Percentiles rank a stretch among this genome's conserved stretches.
These are phyloP conservation scores for Amauroascus verrucosus DNA, from an alignment of 2,329 filamentous ascomycete genomes.

Conservation along the genomic window DNA sequence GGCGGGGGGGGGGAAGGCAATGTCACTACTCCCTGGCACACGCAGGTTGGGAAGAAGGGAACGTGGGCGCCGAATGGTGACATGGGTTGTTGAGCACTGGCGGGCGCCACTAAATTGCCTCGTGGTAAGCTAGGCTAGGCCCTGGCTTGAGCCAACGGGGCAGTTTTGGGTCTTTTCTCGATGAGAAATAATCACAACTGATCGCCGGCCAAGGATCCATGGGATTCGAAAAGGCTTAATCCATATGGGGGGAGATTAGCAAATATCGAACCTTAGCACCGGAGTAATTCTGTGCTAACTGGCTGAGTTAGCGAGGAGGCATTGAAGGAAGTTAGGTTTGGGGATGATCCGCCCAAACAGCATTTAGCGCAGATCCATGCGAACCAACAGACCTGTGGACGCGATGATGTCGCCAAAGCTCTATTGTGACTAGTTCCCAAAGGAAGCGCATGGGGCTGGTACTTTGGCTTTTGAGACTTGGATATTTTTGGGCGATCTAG, in stretches of 20 bases:
- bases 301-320: slow-evolving; percentile 13
- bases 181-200: background rate
- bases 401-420: slow-evolving; percentile 8
- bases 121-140: slow-evolving; percentile 8
- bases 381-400: slow-evolving; percentile 16
- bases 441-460: too few species aligned
- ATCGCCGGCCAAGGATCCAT: slow-evolving; percentile 12
- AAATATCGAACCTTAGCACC: slow-evolving; percentile 2
- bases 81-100: slow-evolving; percentile 9
- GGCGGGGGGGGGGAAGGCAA: background rate
- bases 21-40: background rate
- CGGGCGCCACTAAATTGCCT: slow-evolving; percentile 11
- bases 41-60: background rate
- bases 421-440: background rate
- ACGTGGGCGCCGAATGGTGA: slow-evolving; percentile 10
- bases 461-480: slow-evolving; percentile 3
- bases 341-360: slow-evolving; percentile 10
- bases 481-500: slow-evolving; percentile 9
- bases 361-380: slow-evolving; percentile 17
- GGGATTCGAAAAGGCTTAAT: slow-evolving; percentile 3
- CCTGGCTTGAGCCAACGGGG: slow-evolving; percentile 5
- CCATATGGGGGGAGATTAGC: slow-evolving; percentile 5
- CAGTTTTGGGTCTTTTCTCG: background rate
- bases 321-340: slow-evolving; percentile 1
- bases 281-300: slow-evolving; percentile 7